Conservation (phyloP, 2,329 filamentous ascomycete species). For the Fusarium sp. region DNA sequence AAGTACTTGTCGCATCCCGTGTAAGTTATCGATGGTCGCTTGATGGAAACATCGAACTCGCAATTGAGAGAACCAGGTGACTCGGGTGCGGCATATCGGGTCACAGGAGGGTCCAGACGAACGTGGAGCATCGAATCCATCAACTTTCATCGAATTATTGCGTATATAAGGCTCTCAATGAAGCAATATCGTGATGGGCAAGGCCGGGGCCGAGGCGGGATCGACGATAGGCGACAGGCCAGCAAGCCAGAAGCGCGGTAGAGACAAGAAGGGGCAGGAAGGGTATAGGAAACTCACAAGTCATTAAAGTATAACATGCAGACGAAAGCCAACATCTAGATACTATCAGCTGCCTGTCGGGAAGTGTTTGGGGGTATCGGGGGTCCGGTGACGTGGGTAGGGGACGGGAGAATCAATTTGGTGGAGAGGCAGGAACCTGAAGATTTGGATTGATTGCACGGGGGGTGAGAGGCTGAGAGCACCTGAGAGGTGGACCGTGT, state of each 20-base stretch:
- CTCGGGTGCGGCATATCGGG: slow-evolving; percentile 31
- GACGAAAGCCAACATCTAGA: slow-evolving; percentile 46
- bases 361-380: slow-evolving; percentile 42
- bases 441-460: slow-evolving; percentile 51
- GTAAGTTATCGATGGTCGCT: slow-evolving; percentile 58
- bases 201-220: slow-evolving; percentile 47
- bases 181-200: slow-evolving; percentile 49
- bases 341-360: slow-evolving; percentile 36
- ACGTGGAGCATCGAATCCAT: slow-evolving; percentile 49
- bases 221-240: slow-evolving; percentile 50
- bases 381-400: slow-evolving; percentile 44
- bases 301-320: slow-evolving; percentile 58
- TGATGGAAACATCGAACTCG: slow-evolving; percentile 52
- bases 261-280: slow-evolving; percentile 39
- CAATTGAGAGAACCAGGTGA: slow-evolving; percentile 53
- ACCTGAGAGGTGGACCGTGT: not conserved
- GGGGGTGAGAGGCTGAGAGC: slow-evolving; percentile 30
- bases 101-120: slow-evolving; percentile 44
- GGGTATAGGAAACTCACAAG: slow-evolving; percentile 56
- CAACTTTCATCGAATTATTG: slow-evolving; percentile 42
- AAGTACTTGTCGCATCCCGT: slow-evolving; percentile 55
- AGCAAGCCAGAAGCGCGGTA: slow-evolving; percentile 46
- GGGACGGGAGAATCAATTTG: slow-evolving; percentile 46
- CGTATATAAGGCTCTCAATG: slow-evolving; percentile 38
- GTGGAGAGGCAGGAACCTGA: slow-evolving; percentile 47